phyloP scores from a whole-genome alignment of 2,329 filamentous ascomycete species.

The Colletotrichum eremochloae region DNA sequence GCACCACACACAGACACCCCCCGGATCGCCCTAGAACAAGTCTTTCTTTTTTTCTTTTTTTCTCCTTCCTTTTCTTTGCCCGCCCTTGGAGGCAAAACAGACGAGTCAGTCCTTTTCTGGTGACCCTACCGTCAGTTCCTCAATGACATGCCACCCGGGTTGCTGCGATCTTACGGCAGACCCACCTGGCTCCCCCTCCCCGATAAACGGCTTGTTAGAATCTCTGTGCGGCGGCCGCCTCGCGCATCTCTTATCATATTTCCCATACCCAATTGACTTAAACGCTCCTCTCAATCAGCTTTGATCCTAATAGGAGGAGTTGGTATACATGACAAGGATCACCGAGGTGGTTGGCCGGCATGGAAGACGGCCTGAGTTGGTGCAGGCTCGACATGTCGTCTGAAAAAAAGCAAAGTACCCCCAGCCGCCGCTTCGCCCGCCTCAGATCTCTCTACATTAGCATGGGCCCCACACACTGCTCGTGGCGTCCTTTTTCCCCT shows the following conservation, averaged over 20 bases:
- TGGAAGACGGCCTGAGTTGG: not conserved
- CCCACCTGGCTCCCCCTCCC: not conserved
- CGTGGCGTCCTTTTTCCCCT: not conserved
- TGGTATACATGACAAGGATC: not conserved
- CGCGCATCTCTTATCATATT: not conserved
- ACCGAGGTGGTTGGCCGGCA: not conserved
- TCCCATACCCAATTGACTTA: not conserved
- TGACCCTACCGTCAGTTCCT: not conserved
- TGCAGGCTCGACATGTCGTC: conserved; percentile 1
- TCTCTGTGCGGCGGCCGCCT: not conserved
- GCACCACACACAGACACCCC: not conserved
- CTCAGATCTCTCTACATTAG: not conserved
- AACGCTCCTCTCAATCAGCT: not conserved
- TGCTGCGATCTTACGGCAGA: not conserved
- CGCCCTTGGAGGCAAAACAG: not conserved
- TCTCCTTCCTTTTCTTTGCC: not conserved
- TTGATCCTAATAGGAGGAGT: not conserved
- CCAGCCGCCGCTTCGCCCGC: not conserved
- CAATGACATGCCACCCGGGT: not conserved
- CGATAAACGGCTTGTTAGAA: not conserved
- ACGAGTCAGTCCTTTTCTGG: not conserved
- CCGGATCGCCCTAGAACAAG: not conserved
- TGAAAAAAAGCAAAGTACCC: not conserved
- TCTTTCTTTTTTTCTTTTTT: not conserved
- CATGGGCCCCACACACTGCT: not conserved